Conservation (phyloP, 495 filamentous ascomycete species). For the Aspergillus taichungensis region DNA sequence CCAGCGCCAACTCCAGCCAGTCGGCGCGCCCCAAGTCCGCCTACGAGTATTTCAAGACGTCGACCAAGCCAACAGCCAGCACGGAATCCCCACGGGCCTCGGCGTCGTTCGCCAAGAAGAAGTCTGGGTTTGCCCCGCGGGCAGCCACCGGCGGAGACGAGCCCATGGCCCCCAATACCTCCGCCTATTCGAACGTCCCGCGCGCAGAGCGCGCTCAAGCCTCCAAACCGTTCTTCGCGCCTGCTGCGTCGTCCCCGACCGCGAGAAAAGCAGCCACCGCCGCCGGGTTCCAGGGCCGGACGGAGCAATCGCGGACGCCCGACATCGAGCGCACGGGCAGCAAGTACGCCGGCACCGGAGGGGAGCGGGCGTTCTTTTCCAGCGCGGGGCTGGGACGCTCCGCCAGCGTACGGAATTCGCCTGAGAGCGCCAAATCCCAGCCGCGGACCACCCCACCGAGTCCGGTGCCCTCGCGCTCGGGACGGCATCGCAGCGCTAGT, state of each 20-base stretch:
- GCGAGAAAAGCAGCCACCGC: slow-evolving; percentile 28
- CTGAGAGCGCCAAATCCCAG: slow-evolving; percentile 21
- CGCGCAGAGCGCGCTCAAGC: slow-evolving; percentile 28
- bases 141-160: slow-evolving; percentile 47
- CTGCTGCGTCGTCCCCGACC: slow-evolving; percentile 31
- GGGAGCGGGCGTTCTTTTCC: slow-evolving; percentile 57
- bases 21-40: slow-evolving; percentile 31
- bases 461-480: slow-evolving; percentile 18
- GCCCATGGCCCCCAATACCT: slow-evolving; percentile 43
- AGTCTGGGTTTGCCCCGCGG: slow-evolving; percentile 45
- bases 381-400: slow-evolving; percentile 37
- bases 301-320: slow-evolving; percentile 18
- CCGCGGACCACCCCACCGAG: slow-evolving; percentile 30
- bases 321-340: slow-evolving; percentile 50
- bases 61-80: slow-evolving; percentile 13
- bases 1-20: slow-evolving; percentile 23
- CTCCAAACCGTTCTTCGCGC: slow-evolving; percentile 26
- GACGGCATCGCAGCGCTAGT: slow-evolving; percentile 32
- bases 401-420: slow-evolving; percentile 35
- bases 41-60: slow-evolving; percentile 36
- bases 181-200: slow-evolving; percentile 38
- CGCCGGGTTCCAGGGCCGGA: slow-evolving; percentile 8
- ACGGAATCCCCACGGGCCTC: slow-evolving; percentile 29
- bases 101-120: slow-evolving; percentile 39
- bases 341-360: slow-evolving; percentile 58